A percentile compares a stretch with the other conserved stretches of the same genome.
phyloP scores from a whole-genome alignment of 2,329 filamentous ascomycete genomes.

The Diaporthe sp. region DNA sequence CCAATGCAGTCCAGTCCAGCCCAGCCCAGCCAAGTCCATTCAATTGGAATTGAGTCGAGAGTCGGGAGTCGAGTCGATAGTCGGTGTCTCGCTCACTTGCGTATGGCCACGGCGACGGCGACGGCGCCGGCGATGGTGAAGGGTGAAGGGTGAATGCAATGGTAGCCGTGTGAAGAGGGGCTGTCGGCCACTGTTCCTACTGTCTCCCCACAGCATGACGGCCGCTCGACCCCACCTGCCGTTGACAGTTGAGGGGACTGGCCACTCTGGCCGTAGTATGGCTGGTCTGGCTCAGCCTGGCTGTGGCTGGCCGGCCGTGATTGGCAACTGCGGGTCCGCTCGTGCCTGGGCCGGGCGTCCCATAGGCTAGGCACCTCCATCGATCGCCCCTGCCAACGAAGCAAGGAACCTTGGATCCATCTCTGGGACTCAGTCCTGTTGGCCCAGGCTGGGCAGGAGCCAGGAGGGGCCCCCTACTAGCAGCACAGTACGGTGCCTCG shows the following conservation, averaged over 20 bases:
- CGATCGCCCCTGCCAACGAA: constrained; percentile 25
- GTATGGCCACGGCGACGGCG: background rate
- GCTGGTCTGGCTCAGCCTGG: constrained; percentile 17
- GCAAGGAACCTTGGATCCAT: constrained; percentile 18
- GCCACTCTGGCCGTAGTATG: constrained; percentile 15
- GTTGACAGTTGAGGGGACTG: constrained; percentile 26
- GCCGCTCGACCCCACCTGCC: constrained; percentile 12
- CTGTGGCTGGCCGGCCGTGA: constrained; percentile 7
- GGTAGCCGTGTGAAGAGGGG: background rate
- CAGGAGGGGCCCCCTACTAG: constrained; percentile 19
- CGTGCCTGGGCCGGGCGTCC: background rate
- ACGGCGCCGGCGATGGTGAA: background rate
- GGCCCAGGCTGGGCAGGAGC: constrained; percentile 18
- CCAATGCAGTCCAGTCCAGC: background rate
- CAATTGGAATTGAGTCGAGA: background rate
- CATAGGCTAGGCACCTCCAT: constrained; percentile 14
- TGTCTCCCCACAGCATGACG: background rate
- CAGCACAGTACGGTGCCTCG: background rate
- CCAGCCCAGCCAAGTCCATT: background rate
- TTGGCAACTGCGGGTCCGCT: constrained; percentile 14
- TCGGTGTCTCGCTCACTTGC: background rate
- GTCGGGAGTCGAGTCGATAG: background rate
- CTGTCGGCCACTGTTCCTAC: background rate
- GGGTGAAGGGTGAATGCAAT: background rate
- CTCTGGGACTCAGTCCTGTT: background rate